Percentiles rank a stretch among this genome's conserved stretches.
Evolutionary conservation across 2,329 filamentous ascomycete genomes (phyloP).

Genomic region (Curvularia spicifera): DNA sequence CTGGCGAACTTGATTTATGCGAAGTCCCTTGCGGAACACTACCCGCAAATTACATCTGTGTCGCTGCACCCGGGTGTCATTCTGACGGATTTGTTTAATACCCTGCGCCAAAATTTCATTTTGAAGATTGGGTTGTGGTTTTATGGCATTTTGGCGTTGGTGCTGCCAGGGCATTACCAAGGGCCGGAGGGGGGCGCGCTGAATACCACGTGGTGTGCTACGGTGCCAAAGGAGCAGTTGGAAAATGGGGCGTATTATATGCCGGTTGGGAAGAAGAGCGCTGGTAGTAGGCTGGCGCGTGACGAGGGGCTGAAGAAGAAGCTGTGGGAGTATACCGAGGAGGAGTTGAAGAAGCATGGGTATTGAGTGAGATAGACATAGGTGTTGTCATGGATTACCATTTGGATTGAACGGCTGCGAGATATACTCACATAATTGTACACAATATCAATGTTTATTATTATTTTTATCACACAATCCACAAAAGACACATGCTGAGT

Average conservation of each 20-base stretch:
- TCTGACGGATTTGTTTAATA: slow-evolving; percentile 52
- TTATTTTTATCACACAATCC: no score
- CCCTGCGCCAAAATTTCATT: slow-evolving; percentile 32
- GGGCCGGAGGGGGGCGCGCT: slow-evolving; percentile 45
- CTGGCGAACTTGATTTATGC: slow-evolving; percentile 59
- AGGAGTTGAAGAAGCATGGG: slow-evolving; percentile 42
- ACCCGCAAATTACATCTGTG: slow-evolving; percentile 55
- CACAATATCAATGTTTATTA: background rate
- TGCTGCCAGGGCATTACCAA: slow-evolving; percentile 42
- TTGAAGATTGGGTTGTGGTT: slow-evolving; percentile 36
- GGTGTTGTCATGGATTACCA: background rate
- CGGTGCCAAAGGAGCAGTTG: slow-evolving; percentile 42
- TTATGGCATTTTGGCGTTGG: slow-evolving; percentile 27
- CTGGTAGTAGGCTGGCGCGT: slow-evolving; percentile 32
- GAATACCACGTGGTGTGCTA: slow-evolving; percentile 55
- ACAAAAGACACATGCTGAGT: background rate
- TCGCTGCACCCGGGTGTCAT: slow-evolving; percentile 59
- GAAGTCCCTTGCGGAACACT: slow-evolving; percentile 50
- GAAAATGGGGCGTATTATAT: slow-evolving; percentile 53
- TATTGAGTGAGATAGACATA: slow-evolving; percentile 23
- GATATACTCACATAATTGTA: background rate
- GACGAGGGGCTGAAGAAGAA: slow-evolving; percentile 45
- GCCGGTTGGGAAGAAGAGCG: slow-evolving; percentile 38
- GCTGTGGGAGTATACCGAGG: slow-evolving; percentile 50
- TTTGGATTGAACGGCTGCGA: background rate